Percentiles rank a stretch among this genome's conserved stretches.
phyloP scores from a whole-genome alignment of 2,329 filamentous ascomycete species.

The Trichoderma guizhouense region DNA sequence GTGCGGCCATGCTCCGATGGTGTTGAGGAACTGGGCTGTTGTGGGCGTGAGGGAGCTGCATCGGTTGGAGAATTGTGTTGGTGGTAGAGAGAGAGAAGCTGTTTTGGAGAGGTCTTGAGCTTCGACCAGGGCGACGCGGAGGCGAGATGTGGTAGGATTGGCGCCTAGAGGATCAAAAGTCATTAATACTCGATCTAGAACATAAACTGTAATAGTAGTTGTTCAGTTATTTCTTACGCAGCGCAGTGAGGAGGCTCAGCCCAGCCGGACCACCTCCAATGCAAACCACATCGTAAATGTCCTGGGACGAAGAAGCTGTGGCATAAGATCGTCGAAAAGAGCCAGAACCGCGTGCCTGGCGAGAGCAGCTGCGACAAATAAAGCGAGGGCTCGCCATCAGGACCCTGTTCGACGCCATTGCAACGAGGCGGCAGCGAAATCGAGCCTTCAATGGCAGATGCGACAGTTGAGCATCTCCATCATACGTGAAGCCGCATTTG shows the following conservation, averaged over 20 bases:
- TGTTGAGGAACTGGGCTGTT: constrained; percentile 76
- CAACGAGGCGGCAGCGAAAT: background rate
- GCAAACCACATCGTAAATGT: constrained; percentile 91
- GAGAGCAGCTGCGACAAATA: constrained; percentile 48
- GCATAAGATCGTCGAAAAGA: constrained; percentile 39
- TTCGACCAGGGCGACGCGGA: constrained; percentile 87
- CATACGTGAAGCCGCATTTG: background rate
- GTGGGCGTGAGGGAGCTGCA: constrained; percentile 92
- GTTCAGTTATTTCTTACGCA: constrained; percentile 59
- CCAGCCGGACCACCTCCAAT: constrained; percentile 88
- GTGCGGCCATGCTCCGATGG: constrained; percentile 82
- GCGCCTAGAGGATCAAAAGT: constrained; percentile 52
- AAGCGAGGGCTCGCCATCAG: constrained; percentile 32
- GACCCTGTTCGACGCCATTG: constrained; percentile 29
- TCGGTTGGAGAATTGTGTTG: constrained; percentile 79
- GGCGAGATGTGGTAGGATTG: constrained; percentile 68
- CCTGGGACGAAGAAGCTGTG: constrained; percentile 43
- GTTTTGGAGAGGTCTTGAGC: constrained; percentile 75
- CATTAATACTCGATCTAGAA: background rate
- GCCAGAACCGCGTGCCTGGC: constrained; percentile 34
- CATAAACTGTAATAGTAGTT: too few relatives aligned
- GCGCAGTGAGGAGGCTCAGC: constrained; percentile 73
- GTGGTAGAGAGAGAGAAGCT: constrained; percentile 62
- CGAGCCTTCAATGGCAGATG: constrained; percentile 12
- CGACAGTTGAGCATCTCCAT: background rate